phyloP scores from a whole-genome alignment of 306 rosid genomes.

The Lagenaria siceraria region DNA sequence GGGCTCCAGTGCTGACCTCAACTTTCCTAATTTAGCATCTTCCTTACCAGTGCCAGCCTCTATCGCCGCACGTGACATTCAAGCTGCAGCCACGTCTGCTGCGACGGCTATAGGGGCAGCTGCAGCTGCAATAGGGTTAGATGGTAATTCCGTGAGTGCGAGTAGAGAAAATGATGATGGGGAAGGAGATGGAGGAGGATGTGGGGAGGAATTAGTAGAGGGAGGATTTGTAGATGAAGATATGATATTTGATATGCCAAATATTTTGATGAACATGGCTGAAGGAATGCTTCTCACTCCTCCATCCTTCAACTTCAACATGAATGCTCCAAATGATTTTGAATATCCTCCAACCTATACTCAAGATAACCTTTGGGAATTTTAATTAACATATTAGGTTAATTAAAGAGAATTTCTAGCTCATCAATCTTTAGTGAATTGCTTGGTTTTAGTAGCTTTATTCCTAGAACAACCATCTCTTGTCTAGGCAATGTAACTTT shows the following conservation, averaged over 20 bases:
- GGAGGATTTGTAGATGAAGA: constrained; percentile 71
- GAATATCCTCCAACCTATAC: background rate
- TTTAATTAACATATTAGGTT: background rate
- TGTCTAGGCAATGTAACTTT: background rate
- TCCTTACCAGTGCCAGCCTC: constrained; percentile 70
- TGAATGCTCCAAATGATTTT: constrained; percentile 2
- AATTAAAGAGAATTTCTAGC: background rate
- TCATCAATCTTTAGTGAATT: background rate
- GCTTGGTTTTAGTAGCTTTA: background rate
- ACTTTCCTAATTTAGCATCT: constrained; percentile 75
- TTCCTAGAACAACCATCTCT: background rate
- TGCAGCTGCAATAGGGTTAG: constrained; percentile 24
- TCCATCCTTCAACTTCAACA: constrained; percentile 43
- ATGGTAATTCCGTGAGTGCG: constrained; percentile 1
- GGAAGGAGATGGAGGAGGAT: background rate
- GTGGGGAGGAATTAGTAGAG: background rate
- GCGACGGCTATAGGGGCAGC: constrained; percentile 58
- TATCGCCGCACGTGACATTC: constrained; percentile 55
- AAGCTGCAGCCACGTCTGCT: constrained; percentile 63
- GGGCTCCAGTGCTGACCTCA: constrained; percentile 55
- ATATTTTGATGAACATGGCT: constrained; percentile 69
- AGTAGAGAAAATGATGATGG: constrained; percentile 5
- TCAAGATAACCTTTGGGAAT: constrained; percentile 31
- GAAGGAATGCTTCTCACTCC: constrained; percentile 88
- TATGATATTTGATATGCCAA: constrained; percentile 76